These are phyloP conservation scores for Metarhizium anisopliae DNA, from an alignment of 2,329 filamentous ascomycete genomes.

Conservation along the genomic window DNA sequence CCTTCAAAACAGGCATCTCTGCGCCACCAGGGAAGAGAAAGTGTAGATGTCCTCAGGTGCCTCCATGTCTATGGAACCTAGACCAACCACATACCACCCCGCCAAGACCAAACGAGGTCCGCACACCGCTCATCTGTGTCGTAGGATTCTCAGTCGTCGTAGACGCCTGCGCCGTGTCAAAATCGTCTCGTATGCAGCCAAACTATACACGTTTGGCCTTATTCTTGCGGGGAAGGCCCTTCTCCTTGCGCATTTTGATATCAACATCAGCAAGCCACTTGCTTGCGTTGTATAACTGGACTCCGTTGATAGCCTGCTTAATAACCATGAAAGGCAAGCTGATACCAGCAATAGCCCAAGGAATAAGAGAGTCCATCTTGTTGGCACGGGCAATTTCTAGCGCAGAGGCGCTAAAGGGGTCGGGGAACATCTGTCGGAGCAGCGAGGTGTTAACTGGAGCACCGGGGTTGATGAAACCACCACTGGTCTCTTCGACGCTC, in stretches of 20 bases:
- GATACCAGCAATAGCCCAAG: slow-evolving; percentile 66
- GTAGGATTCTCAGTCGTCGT: not conserved
- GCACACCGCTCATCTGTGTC: no score
- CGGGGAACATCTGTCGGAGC: slow-evolving; percentile 69
- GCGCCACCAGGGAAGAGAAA: not conserved
- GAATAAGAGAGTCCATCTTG: slow-evolving; percentile 68
- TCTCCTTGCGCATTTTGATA: slow-evolving; percentile 47
- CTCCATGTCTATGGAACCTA: not conserved
- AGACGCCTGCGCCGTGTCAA: not conserved
- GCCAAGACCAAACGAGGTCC: not conserved
- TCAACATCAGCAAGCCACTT: slow-evolving; percentile 93
- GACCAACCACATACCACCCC: not conserved
- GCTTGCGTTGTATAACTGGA: slow-evolving; percentile 90
- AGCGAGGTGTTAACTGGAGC: slow-evolving; percentile 61
- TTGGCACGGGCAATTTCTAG: slow-evolving; percentile 89
- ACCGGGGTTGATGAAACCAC: slow-evolving; percentile 51
- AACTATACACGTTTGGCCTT: slow-evolving; percentile 23
- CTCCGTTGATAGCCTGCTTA: slow-evolving; percentile 90
- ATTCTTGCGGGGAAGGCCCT: slow-evolving; percentile 43
- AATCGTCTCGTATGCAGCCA: not conserved
- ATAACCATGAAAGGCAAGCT: slow-evolving; percentile 80
- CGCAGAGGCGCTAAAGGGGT: slow-evolving; percentile 85
- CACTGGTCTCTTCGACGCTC: slow-evolving; percentile 44
- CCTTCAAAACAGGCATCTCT: not conserved
- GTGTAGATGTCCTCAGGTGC: not conserved